Percentiles rank a stretch among this genome's conserved stretches.
Evolutionary conservation across 2,329 filamentous ascomycete species (phyloP).

Genomic region (Trichoderma sp.): DNA sequence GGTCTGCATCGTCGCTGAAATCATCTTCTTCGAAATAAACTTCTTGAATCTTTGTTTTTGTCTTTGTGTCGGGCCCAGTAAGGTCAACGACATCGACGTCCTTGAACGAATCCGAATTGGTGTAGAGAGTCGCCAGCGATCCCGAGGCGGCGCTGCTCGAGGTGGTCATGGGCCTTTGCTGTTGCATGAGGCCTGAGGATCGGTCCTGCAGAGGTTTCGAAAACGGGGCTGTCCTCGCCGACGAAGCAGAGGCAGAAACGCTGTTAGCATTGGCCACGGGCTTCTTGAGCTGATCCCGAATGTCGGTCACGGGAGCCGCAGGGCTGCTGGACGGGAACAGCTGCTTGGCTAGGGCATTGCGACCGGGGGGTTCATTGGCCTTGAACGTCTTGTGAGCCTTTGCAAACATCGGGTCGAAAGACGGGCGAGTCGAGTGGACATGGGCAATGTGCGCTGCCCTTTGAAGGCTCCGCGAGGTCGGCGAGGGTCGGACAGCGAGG

Average conservation of each 20-base stretch:
- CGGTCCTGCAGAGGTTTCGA: slow-evolving; percentile 29
- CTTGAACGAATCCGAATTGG: slow-evolving; percentile 48
- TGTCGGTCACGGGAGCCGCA: slow-evolving; percentile 42
- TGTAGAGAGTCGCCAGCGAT: slow-evolving; percentile 43
- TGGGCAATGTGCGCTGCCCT: slow-evolving; percentile 28
- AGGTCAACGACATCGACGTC: slow-evolving; percentile 35
- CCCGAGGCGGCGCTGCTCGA: slow-evolving; percentile 9
- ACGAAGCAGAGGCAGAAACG: slow-evolving; percentile 32
- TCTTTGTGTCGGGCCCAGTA: slow-evolving; percentile 29
- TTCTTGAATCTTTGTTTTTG: slow-evolving; percentile 29
- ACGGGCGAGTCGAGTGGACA: slow-evolving; percentile 23
- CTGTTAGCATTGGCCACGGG: slow-evolving; percentile 29
- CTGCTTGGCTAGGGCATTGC: slow-evolving; percentile 45
- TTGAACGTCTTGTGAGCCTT: slow-evolving; percentile 38
- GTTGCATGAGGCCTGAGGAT: slow-evolving; percentile 30
- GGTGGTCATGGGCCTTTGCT: background rate
- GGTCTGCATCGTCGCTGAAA: slow-evolving; percentile 78
- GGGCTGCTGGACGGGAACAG: slow-evolving; percentile 58
- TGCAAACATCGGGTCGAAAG: slow-evolving; percentile 35
- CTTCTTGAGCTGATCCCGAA: slow-evolving; percentile 51
- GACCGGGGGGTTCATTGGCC: slow-evolving; percentile 37
- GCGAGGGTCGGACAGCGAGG: slow-evolving; percentile 37
- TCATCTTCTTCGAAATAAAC: slow-evolving; percentile 74
- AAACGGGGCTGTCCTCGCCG: slow-evolving; percentile 37
- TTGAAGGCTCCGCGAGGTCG: slow-evolving; percentile 31